Conservation (phyloP, 2,329 filamentous ascomycete species). For the Paraphaeosphaeria minitans region DNA sequence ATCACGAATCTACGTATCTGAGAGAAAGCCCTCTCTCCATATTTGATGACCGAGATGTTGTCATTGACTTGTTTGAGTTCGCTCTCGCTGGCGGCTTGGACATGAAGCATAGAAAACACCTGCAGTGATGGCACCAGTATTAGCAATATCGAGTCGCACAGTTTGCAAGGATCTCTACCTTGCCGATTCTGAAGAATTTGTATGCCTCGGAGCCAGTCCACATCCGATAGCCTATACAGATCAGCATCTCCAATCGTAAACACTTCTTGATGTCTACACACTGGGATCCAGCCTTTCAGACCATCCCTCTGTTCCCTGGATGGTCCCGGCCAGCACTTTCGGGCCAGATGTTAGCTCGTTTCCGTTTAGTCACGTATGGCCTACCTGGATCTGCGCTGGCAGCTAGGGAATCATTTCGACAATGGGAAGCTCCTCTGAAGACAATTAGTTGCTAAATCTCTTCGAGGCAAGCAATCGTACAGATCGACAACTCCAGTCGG, state of each 20-base stretch:
- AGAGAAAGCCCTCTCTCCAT: constrained; percentile 19
- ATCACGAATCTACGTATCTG: constrained; percentile 38
- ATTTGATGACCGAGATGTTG: constrained; percentile 22
- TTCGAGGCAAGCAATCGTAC: background rate
- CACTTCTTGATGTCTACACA: background rate
- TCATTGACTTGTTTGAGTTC: background rate
- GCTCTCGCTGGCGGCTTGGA: constrained; percentile 18
- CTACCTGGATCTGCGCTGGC: background rate
- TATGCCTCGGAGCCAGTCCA: constrained; percentile 19
- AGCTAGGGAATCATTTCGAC: too few species aligned
- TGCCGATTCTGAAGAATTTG: constrained; percentile 25
- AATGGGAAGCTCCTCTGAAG: too few species aligned
- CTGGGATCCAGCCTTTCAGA: constrained; percentile 15
- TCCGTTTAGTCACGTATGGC: too few species aligned
- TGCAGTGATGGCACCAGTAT: background rate
- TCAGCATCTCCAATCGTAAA: background rate
- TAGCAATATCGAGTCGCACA: background rate
- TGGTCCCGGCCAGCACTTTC: too few species aligned
- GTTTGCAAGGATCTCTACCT: constrained; percentile 3
- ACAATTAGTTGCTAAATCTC: too few species aligned
- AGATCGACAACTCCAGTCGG: background rate
- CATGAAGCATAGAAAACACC: constrained; percentile 31
- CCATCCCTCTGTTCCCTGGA: constrained; percentile 12
- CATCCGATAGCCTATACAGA: constrained; percentile 25
- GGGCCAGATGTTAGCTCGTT: background rate